Conservation (phyloP, 371 early-diverging fungal species). For the Funneliformis caledonium region DNA sequence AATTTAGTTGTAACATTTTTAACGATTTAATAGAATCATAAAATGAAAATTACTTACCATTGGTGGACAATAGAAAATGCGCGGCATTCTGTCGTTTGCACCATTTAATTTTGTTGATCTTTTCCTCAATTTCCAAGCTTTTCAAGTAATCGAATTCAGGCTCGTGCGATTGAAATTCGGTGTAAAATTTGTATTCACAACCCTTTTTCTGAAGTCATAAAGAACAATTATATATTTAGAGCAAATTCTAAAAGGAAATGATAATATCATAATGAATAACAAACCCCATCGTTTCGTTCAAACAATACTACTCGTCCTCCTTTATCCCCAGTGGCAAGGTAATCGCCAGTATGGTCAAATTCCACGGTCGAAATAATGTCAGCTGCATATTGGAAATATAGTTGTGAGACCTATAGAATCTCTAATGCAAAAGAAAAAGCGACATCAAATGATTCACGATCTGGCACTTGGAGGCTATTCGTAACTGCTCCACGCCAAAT, state of each 20-base stretch:
- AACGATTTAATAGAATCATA: slow-evolving; percentile 11
- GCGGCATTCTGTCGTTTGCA: slow-evolving; percentile 92
- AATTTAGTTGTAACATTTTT: neutral
- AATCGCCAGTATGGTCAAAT: slow-evolving; percentile 96
- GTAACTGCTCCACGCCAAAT: neutral
- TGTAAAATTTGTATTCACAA: slow-evolving; percentile 99
- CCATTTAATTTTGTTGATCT: slow-evolving; percentile 99
- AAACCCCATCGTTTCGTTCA: slow-evolving; percentile 94
- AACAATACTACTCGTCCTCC: slow-evolving; percentile 98
- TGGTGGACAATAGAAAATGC: slow-evolving; percentile 96
- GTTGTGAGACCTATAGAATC: slow-evolving; percentile 40
- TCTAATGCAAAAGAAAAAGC: slow-evolving; percentile 33
- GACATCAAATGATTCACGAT: slow-evolving; percentile 40
- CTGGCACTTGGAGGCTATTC: slow-evolving; percentile 19
- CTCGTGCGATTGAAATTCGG: slow-evolving; percentile 99
- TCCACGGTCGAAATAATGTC: slow-evolving; percentile 98
- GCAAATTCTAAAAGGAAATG: neutral
- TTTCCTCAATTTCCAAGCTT: slow-evolving; percentile 99
- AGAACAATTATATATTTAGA: neutral
- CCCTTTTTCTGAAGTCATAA: slow-evolving; percentile 84
- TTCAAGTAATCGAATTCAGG: slow-evolving; percentile 99
- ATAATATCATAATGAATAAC: slow-evolving; percentile 41
- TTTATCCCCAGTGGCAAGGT: slow-evolving; percentile 96
- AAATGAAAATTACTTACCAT: slow-evolving; percentile 67
- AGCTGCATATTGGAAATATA: slow-evolving; percentile 61